A percentile compares a stretch with the other conserved stretches of the same genome.
These are phyloP conservation scores for Gnetum montanum DNA, from an alignment of 75 land plant species.

Conservation along the genomic window DNA sequence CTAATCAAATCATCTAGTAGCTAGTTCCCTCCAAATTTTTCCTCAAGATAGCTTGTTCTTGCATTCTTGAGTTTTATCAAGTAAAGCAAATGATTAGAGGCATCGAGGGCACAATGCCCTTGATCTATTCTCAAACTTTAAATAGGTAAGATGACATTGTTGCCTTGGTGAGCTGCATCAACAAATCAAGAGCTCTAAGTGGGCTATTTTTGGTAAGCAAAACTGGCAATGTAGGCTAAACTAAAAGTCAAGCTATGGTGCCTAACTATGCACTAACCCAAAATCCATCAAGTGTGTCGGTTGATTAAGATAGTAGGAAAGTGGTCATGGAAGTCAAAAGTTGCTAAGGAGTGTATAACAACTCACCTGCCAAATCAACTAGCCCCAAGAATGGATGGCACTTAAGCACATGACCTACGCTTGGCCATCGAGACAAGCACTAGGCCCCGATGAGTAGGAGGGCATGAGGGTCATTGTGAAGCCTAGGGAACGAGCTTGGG, in stretches of 20 bases:
- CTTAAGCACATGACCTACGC: not conserved
- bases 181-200: not conserved
- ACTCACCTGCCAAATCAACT: conserved; percentile 1
- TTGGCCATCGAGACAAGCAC: not conserved
- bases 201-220: not conserved
- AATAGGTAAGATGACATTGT: not conserved
- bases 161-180: not conserved
- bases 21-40: not conserved
- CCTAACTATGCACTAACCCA: not conserved
- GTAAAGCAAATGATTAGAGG: not conserved
- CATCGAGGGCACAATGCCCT: not conserved
- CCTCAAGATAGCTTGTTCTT: not conserved
- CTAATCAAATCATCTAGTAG: not conserved
- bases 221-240: not conserved
- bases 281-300: not conserved
- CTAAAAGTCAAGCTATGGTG: not conserved
- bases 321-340: not conserved
- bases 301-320: not conserved
- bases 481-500: not conserved
- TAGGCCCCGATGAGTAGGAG: not conserved
- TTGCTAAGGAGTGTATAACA: not conserved
- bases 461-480: not conserved
- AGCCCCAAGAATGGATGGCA: not conserved
- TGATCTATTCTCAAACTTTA: not conserved
- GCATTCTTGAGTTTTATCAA: not conserved